phyloP scores from a whole-genome alignment of 495 filamentous ascomycete species.

The Trichocladium uniseriatum region DNA sequence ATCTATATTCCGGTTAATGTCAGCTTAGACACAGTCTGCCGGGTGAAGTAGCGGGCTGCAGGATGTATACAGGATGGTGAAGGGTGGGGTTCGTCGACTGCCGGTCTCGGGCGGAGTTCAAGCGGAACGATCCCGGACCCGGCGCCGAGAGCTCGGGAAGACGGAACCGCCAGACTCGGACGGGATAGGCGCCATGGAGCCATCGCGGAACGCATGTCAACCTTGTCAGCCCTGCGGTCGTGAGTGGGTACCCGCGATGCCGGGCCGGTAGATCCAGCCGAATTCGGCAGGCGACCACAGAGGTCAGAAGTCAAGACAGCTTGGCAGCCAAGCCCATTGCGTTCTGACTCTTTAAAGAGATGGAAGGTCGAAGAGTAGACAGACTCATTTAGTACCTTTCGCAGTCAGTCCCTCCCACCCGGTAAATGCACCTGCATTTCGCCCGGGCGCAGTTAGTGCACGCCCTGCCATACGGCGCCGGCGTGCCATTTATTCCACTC shows the following conservation, averaged over 20 bases:
- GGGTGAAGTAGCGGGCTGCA: not conserved
- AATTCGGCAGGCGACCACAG: not conserved
- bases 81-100: no score
- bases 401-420: slow-evolving; percentile 29
- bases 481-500: slow-evolving; percentile 10
- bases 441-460: slow-evolving; percentile 48
- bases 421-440: slow-evolving; percentile 48
- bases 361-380: not conserved
- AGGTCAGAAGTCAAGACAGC: no score
- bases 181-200: slow-evolving; percentile 12
- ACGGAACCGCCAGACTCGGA: slow-evolving; percentile 6
- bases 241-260: not conserved
- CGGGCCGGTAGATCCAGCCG: slow-evolving; percentile 1
- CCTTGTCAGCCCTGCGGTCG: not conserved
- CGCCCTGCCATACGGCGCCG: slow-evolving; percentile 41
- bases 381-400: slow-evolving; percentile 41
- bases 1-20: slow-evolving; percentile 12
- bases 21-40: no score
- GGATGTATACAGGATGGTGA: no score
- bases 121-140: not conserved
- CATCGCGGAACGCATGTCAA: not conserved
- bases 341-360: no score
- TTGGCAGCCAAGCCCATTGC: no score
- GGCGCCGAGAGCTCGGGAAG: not conserved
- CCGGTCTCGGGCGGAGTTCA: no score